These are phyloP conservation scores for Blechomonas ayalai DNA, from an alignment of 208 protist genomes.

Conservation along the genomic window DNA sequence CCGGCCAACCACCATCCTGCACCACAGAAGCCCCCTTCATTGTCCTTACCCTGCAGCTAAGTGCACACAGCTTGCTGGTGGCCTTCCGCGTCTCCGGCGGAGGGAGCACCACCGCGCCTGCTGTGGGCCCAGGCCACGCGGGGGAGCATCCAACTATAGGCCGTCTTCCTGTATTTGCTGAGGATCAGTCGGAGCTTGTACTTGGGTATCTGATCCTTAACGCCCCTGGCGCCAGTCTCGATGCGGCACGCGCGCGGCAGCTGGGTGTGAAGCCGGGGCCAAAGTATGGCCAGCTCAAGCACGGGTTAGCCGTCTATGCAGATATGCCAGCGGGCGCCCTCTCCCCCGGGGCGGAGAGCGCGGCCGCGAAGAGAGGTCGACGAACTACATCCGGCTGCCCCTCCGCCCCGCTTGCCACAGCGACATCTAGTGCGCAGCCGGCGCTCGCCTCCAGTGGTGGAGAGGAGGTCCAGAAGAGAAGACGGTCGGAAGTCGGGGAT, in stretches of 20 bases:
- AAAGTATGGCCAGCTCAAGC: slow-evolving; percentile 65
- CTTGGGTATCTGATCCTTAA: slow-evolving; percentile 60
- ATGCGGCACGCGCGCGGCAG: slow-evolving; percentile 34
- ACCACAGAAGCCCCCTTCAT: slow-evolving; percentile 12
- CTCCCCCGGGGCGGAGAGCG: not conserved
- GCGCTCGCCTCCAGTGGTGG: not conserved
- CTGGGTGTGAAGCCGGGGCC: slow-evolving; percentile 58
- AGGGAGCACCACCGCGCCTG: too few species aligned
- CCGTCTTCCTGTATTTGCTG: too few species aligned
- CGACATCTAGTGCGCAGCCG: not conserved
- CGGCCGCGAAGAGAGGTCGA: not conserved
- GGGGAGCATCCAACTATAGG: too few species aligned
- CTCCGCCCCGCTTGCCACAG: not conserved
- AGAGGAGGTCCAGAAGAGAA: not conserved
- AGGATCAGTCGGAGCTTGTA: slow-evolving; percentile 13
- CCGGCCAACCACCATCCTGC: too few species aligned
- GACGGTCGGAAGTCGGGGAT: not conserved
- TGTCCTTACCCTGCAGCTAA: slow-evolving; percentile 16
- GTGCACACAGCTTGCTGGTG: slow-evolving; percentile 19
- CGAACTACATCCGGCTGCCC: not conserved
- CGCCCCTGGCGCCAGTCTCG: slow-evolving; percentile 37
- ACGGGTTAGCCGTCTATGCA: slow-evolving; percentile 30
- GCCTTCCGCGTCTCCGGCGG: slow-evolving; percentile 39
- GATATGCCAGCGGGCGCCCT: slow-evolving; percentile 12
- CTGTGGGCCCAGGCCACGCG: too few species aligned